Base-by-base conservation (phyloP, 495 filamentous ascomycete genomes). In the Cenococcum geophilum region DNA sequence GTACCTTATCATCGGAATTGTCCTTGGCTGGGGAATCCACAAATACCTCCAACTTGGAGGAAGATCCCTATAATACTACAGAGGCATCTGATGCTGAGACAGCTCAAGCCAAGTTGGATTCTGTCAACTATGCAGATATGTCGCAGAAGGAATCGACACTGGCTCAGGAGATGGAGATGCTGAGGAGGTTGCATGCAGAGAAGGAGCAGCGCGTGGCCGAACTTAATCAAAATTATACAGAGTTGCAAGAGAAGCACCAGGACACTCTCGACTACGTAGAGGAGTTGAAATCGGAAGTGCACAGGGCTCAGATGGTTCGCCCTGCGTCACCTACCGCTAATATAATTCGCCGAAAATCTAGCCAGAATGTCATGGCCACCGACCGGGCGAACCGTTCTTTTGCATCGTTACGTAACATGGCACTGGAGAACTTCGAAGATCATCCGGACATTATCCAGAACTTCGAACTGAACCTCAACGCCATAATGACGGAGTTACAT, bases 301-400 rank as follows among this genome's bases (percentile, higher is more conserved):
- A 89, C 42, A 90, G 88, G 71, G 82, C 86, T 32, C 88, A 86
- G 68, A 76, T 79, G 66, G 80, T 77, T 55, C 82, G 83, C 18
- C 79, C 81, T 25, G 79, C 83, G n/a, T 85, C 73, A 16, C 86
- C 90, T 48, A 79, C 80, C 10, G 79, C 79, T 1, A 85, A 89
- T 5, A 83, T 95, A 55, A 91, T 97, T 68, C 89, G 91, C 55
- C 85, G 92, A 62, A 96, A 96, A 76, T 95, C 91, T 18, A 96
- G 89, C 69, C 92, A 97, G 72, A 95, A 90, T 57, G 77, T 96
- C 51, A 83, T 60, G 74, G 85, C 87, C 53, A 87, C 93, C 59
- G 93, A 97, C 72, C 87, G 92, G 58, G 91, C 92, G 21, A 91
- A 95, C 65, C 86, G 93, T 35, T 92, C 91, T n/a, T 88, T 96